A percentile compares a stretch with the other conserved stretches of the same genome.
Conservation (phyloP, 768 basidiomycete genomes). For the Gelatoporia subvermispora region DNA sequence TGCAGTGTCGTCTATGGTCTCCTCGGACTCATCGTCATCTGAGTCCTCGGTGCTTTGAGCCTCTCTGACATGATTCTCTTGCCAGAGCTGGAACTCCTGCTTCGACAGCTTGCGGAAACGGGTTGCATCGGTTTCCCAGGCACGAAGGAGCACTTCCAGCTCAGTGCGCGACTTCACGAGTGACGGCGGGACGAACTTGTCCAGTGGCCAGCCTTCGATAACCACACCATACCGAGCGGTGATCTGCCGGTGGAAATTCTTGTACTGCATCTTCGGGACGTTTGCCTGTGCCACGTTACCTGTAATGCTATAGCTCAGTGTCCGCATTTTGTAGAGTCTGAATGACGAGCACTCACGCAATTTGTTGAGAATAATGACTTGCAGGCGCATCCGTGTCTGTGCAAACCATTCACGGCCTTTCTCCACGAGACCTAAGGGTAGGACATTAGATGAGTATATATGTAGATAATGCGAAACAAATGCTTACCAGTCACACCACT, state of each 20-base stretch:
- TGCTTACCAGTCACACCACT: neutral
- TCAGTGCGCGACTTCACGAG: constrained; percentile 9
- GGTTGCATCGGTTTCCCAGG: constrained; percentile 12
- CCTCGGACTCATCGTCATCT: too few relatives aligned
- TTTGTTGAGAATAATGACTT: neutral
- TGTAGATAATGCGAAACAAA: neutral
- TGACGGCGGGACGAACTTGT: constrained; percentile 13
- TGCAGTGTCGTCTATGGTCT: too few relatives aligned
- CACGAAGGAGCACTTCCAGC: constrained; percentile 6
- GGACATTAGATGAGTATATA: neutral
- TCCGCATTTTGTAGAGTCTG: neutral
- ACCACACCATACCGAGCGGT: constrained; percentile 12
- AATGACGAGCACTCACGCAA: neutral
- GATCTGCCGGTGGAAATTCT: constrained; percentile 16
- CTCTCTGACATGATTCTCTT: neutral
- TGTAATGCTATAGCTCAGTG: neutral
- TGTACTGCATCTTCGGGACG: constrained; percentile 13
- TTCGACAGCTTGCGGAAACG: constrained; percentile 10
- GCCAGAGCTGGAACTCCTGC: constrained; percentile 10
- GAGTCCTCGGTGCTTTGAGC: too few relatives aligned
- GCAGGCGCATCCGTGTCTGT: neutral
- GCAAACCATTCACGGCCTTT: neutral
- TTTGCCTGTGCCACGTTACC: neutral
- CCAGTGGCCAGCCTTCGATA: constrained; percentile 18
- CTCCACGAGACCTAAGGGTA: neutral